Evolutionary conservation across 345 rosid species (phyloP), one percentile per base, ranked within the genome.

Genomic region (Trapa incisa): DNA sequence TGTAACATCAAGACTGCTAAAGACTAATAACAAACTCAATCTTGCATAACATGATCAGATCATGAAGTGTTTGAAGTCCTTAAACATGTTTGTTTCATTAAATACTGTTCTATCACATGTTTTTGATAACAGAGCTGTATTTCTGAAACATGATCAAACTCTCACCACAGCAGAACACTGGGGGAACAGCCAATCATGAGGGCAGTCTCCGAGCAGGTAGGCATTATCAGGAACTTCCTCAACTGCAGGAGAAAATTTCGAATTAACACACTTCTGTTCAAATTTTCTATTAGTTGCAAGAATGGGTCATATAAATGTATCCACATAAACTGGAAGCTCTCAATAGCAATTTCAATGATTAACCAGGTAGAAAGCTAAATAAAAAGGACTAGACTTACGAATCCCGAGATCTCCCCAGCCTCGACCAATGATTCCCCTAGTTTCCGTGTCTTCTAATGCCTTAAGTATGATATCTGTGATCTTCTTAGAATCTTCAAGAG

Each of bases 121-220:
- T 17, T 52, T 52, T 17, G 32, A 52, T 6, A 16, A 4, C 57
- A 3, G 29, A 5, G 3, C 3, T 52, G 29, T 52, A 52, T 52
- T 6, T 6, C 53, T 4, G 50, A 65, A 45, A 22, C 35, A 42
- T 37, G 47, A 47, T 22, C 37, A 67, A 14, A 54, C 47, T 67
- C 84, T 80, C 80, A 94, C 99, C 89, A 91, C 95, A 17, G 99
- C 95, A 48, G 92, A 89, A 79, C 97, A 94, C 47, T 87, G 99
- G 71, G 95, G 97, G 84, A 94, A 94, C 84, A 94, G 76, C 99
- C 99, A 94, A 82, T 94, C 99, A 65, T 94, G 97, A 65, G 99
- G 99, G 73, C 97, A 89, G 65, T 94, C 99, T 70, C 89, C 92
- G 76, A 94, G 65, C 61, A 94, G 83, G 84, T 82, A 91, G 69